Base-by-base conservation (phyloP, 495 filamentous ascomycete species). In the Daldinia concentrica region DNA sequence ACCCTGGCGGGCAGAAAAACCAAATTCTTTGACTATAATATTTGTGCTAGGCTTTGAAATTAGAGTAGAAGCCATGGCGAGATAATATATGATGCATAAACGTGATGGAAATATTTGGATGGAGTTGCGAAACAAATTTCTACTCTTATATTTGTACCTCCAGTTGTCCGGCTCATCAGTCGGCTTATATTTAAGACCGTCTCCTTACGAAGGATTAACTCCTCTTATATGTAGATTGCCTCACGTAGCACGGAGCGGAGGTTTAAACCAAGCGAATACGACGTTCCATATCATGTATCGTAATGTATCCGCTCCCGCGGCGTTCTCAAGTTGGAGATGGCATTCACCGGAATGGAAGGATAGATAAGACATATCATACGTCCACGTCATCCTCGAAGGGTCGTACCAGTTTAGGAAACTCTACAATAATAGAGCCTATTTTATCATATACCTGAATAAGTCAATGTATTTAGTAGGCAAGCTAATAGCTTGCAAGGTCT, bases 1-100 rank as follows among this genome's bases (percentile, higher is more conserved):
- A 8, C 56, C 62, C 5, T 66, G 73, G 12, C 32, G 58, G 19
- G 63, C 27, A 37, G 67, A 71, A 50, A 71, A 74, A 0, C 36
- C 61, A 29, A 50, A 22, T n/a, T 64, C 26, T 32, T 30, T 64
- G 8, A 22, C 52, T 39, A 56, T n/a, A 11, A 11, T 30, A n/a
- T 54, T 7, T 54, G 9, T 48, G 19, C 17, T 22, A 48, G 19
- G 8, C 17, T 12, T 48, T 12, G 43, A 48, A 22, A 24, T 0
- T 48, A 24, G 3, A 48, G 43, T 9, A 48, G 17, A 22, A 48
- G 43, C 19, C 43, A 48, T 48, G 17, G 43, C 2, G 43, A 6
- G 1, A 11, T 24, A 11, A 5, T 24, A 1, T 2, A 9, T 11
- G 19, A 11, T 3, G 43, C 5, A 24, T 3, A 24, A 48, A 2